phyloP scores from a whole-genome alignment of 2,329 filamentous ascomycete species.

The Grosmannia huntii region DNA sequence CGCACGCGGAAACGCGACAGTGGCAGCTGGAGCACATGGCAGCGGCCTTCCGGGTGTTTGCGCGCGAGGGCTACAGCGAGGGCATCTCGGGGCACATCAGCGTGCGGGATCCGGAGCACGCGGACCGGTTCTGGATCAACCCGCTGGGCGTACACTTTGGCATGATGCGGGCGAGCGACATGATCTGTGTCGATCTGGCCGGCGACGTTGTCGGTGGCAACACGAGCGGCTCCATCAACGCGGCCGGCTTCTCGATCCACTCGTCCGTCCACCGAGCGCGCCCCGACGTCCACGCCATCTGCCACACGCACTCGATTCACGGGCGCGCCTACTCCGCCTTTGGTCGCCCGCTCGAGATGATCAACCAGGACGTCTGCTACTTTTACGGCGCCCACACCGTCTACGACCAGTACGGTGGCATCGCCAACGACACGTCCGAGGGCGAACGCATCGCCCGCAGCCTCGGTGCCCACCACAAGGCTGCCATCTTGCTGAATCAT shows the following conservation, averaged over 20 bases:
- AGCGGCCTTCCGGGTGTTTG: conserved; percentile 47
- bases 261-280: conserved; percentile 41
- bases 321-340: conserved; percentile 47
- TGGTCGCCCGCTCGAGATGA: conserved; percentile 42
- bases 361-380: conserved; percentile 42
- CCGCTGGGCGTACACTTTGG: conserved; percentile 45
- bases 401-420: conserved; percentile 45
- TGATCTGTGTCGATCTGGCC: conserved; percentile 42
- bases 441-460: conserved; percentile 36
- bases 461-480: conserved; percentile 30
- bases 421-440: conserved; percentile 44
- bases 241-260: conserved; percentile 48
- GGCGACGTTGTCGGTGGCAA: conserved; percentile 44
- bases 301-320: conserved; percentile 41
- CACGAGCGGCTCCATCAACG: conserved; percentile 31
- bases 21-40: conserved; percentile 33
- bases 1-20: conserved; percentile 5
- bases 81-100: conserved; percentile 51
- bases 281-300: conserved; percentile 42
- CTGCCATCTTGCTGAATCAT: conserved; percentile 46
- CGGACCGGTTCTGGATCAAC: conserved; percentile 48
- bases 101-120: conserved; percentile 43
- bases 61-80: conserved; percentile 45
- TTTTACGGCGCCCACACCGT: conserved; percentile 45
- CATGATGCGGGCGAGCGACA: conserved; percentile 41